phyloP scores from a whole-genome alignment of 2,329 filamentous ascomycete species.

The Fusarium mexicanum region DNA sequence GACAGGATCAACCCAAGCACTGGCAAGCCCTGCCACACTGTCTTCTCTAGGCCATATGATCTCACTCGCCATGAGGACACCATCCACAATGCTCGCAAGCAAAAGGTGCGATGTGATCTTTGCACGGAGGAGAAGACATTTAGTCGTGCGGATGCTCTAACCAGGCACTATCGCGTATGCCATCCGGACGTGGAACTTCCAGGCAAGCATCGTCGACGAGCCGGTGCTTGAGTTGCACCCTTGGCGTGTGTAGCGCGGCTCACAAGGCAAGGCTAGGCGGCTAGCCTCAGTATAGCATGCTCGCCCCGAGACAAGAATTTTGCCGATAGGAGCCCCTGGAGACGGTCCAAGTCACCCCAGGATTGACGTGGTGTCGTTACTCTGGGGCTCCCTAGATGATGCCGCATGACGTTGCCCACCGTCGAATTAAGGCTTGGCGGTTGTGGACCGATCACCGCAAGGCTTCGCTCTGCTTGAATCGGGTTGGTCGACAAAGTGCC shows the following conservation, averaged over 20 bases:
- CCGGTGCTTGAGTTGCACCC: conserved; percentile 18
- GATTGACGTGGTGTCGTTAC: conserved; percentile 5
- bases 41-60: conserved; percentile 96
- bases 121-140: conserved; percentile 98
- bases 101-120: conserved; percentile 91
- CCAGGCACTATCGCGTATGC: conserved; percentile 92
- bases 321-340: not conserved
- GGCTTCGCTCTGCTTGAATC: conserved; percentile 21
- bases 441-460: conserved; percentile 28
- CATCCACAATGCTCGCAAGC: conserved; percentile 93
- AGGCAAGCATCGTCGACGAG: conserved; percentile 32
- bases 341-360: not conserved
- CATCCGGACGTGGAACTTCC: conserved; percentile 66
- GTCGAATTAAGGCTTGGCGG: conserved; percentile 34
- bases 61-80: conserved; percentile 96
- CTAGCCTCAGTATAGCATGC: not conserved
- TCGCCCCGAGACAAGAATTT: not conserved
- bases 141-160: conserved; percentile 92
- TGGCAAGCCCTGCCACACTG: conserved; percentile 90
- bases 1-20: conserved; percentile 94
- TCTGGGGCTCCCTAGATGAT: conserved; percentile 33
- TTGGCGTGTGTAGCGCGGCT: not conserved
- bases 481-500: conserved; percentile 21
- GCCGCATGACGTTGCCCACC: conserved; percentile 42
- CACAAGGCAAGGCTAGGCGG: not conserved